Conservation (phyloP, 2,329 filamentous ascomycete genomes). For the Monilinia laxa region DNA sequence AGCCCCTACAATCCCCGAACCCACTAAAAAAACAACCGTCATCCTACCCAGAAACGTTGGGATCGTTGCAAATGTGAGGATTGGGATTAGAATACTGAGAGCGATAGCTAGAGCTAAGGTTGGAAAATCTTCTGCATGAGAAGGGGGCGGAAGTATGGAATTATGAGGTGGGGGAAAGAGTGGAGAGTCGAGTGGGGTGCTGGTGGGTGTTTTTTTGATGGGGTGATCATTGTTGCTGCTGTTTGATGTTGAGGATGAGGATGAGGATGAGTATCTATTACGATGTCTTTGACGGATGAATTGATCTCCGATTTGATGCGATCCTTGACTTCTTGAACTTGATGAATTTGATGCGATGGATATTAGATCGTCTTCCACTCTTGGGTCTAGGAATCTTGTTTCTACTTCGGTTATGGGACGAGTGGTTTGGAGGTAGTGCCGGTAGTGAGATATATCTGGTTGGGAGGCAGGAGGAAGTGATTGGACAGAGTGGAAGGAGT, state of each 20-base stretch:
- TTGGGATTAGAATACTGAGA: conserved; percentile 55
- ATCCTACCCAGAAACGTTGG: conserved; percentile 57
- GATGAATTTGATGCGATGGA: conserved; percentile 31
- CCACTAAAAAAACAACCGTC: conserved; percentile 55
- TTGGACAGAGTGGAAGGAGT: conserved; percentile 56
- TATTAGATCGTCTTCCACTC: conserved; percentile 36
- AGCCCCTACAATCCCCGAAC: conserved; percentile 44
- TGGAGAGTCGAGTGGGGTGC: background rate
- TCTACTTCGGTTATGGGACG: conserved; percentile 59
- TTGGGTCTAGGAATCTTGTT: conserved; percentile 38
- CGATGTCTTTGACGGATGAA: conserved; percentile 20
- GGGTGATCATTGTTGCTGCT: background rate
- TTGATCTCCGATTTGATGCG: conserved; percentile 20
- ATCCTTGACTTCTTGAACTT: background rate
- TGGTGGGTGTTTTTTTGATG: background rate
- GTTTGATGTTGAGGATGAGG: conserved; percentile 1
- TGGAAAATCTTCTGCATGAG: conserved; percentile 38
- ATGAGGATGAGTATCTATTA: conserved; percentile 7
- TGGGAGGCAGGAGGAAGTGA: conserved; percentile 49
- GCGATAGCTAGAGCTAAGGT: conserved; percentile 49
- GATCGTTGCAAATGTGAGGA: conserved; percentile 59
- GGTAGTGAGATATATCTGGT: conserved; percentile 54
- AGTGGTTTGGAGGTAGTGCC: conserved; percentile 54
- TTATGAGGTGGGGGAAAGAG: conserved; percentile 25
- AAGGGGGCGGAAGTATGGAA: conserved; percentile 29